Conservation (phyloP, 148 eudicot genomes). For the Cornus florida region DNA sequence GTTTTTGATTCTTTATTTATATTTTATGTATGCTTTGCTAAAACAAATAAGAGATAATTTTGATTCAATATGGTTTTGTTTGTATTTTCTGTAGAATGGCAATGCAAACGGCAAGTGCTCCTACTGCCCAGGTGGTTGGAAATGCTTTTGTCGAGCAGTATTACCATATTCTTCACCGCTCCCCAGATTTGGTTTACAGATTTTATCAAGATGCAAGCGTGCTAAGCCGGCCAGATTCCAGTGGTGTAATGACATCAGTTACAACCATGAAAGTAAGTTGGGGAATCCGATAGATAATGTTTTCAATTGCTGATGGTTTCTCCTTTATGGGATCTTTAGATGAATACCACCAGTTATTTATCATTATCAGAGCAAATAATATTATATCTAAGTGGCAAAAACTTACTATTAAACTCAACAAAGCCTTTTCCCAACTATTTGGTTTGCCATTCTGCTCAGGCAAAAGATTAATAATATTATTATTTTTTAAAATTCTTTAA, state of each 20-base stretch:
- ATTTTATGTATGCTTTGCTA: background rate
- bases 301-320: background rate
- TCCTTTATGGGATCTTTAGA: background rate
- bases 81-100: slow-evolving; percentile 35
- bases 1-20: too few relatives aligned
- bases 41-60: background rate
- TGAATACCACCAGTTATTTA: background rate
- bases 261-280: slow-evolving; percentile 66
- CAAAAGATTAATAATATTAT: too few relatives aligned
- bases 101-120: slow-evolving; percentile 24
- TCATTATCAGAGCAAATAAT: background rate
- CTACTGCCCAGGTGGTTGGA: slow-evolving; percentile 56
- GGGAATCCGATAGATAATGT: background rate
- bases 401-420: too few relatives aligned
- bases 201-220: slow-evolving; percentile 73
- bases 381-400: background rate
- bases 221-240: slow-evolving; percentile 60
- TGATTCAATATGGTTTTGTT: background rate
- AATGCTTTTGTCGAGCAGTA: slow-evolving; percentile 83
- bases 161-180: slow-evolving; percentile 66
- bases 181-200: slow-evolving; percentile 59
- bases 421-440: too few relatives aligned
- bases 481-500: background rate
- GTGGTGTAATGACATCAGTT: slow-evolving; percentile 52
- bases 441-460: too few relatives aligned